A percentile compares a stretch with the other conserved stretches of the same genome.
These are phyloP conservation scores for Climacium dendroides DNA, from an alignment of 225 moss, liverwort and hornwort species.

Conservation along the genomic window DNA sequence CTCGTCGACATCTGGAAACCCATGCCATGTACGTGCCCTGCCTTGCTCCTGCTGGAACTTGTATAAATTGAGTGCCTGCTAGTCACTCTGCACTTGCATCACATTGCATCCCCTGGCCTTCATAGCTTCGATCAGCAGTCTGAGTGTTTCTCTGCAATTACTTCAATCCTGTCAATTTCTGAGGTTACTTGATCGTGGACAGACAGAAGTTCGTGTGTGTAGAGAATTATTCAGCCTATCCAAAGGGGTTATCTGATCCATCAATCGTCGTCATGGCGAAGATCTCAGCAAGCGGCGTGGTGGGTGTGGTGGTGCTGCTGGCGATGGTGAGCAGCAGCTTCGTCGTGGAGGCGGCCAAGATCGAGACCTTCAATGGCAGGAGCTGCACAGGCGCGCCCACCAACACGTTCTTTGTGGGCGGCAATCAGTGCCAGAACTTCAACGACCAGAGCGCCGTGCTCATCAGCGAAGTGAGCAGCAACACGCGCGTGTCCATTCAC, in stretches of 20 bases:
- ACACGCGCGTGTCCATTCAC: slow-evolving; percentile 31
- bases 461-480: not conserved
- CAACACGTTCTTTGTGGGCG: slow-evolving; percentile 12
- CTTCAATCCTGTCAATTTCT: not conserved
- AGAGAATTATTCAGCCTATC: not conserved
- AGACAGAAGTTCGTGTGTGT: not conserved
- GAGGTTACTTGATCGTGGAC: not conserved
- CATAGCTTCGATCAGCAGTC: not conserved
- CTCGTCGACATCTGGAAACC: not conserved
- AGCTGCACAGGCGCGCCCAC: not conserved
- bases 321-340: not conserved
- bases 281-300: not conserved
- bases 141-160: not conserved
- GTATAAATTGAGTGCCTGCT: not conserved
- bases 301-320: not conserved
- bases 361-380: not conserved
- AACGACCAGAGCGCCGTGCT: slow-evolving; percentile 17
- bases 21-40: not conserved
- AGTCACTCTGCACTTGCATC: not conserved
- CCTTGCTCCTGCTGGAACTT: not conserved
- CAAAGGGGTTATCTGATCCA: not conserved
- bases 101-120: not conserved
- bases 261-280: not conserved
- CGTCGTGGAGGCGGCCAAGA: not conserved
- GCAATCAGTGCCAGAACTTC: slow-evolving; percentile 12